Base-by-base conservation (phyloP, 345 rosid genomes). In the Durio zibethinus region DNA sequence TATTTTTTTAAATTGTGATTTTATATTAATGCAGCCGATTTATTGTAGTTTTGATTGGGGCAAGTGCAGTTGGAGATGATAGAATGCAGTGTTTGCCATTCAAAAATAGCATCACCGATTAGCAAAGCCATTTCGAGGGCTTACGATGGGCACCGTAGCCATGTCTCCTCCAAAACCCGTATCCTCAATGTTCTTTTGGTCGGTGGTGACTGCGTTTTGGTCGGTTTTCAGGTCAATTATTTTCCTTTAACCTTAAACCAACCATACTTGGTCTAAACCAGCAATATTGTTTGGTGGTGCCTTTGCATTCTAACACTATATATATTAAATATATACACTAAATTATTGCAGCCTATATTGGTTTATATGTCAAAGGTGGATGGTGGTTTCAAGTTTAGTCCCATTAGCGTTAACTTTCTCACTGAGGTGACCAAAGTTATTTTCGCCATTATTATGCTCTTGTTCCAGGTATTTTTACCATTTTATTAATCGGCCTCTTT, bases 321-420 rank as follows among this genome's bases (percentile, higher is more conserved):
- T 20, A 1, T 23, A n/a, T 33, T n/a, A n/a, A n/a, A 20, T n/a
- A 9, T 21, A 12, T 38, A 42, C 42, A 21, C n/a, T n/a, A n/a
- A 23, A 23, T 68, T 43, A 43, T 75, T 33, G 60, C 90, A 95
- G 98, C 98, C 99, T n/a, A 90, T 96, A 63, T 84, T 96, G 88
- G 99, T 96, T 72, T 96, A 91, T 66, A 93, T 91, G 93, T 93
- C 92, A 73, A 96, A 96, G 80, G 96, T 93, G 29, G 97, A 93
- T 87, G 97, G 98, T 35, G 80, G 77, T 71, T 96, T 93, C 89
- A 87, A 85, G 76, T 96, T 89, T 82, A 96, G 94, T 81, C 99
- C 98, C 45, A 79, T 93, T 56, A 92, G 94, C 56, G 99, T 96
- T 74, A 96, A 96, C 87, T 92, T 96, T 86, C 83, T 96, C 88